Evolutionary conservation across 371 early-diverging fungal species (phyloP).

Genomic region (Lichtheimia ornata): DNA sequence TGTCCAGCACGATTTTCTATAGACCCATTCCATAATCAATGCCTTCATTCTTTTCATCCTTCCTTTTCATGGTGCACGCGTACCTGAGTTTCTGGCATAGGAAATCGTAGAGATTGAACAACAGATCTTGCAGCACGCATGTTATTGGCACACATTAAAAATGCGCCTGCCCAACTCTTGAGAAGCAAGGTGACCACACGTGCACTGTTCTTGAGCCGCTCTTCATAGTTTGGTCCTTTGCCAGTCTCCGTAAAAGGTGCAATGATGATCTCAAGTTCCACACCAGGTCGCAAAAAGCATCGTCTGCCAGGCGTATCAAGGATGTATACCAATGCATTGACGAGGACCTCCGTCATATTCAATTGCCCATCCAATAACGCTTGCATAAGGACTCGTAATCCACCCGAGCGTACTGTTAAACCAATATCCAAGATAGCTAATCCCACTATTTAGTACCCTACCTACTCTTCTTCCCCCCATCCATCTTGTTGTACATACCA

Average conservation of each 20-base stretch:
- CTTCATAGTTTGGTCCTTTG: constrained; percentile 62
- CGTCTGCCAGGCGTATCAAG: constrained; percentile 72
- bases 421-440: constrained; percentile 59
- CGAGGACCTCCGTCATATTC: constrained; percentile 64
- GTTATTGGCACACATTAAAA: constrained; percentile 76
- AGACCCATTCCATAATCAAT: background rate
- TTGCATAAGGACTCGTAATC: constrained; percentile 68
- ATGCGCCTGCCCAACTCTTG: constrained; percentile 79
- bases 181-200: constrained; percentile 64
- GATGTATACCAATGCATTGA: constrained; percentile 69
- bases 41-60: background rate
- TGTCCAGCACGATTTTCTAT: constrained; percentile 74
- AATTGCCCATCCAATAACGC: constrained; percentile 75
- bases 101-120: constrained; percentile 74
- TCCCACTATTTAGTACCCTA: background rate
- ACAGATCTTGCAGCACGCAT: constrained; percentile 73
- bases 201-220: constrained; percentile 65
- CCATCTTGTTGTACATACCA: constrained; percentile 38
- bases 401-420: constrained; percentile 68
- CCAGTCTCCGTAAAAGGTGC: constrained; percentile 77
- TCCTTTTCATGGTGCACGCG: background rate
- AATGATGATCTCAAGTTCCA: constrained; percentile 77
- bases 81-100: constrained; percentile 79
- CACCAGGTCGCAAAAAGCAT: constrained; percentile 70
- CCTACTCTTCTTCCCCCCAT: background rate